Evolutionary conservation across 306 rosid species (phyloP), one percentile per base, ranked within the genome.

Genomic region (Cotoneaster glaucophyllus): DNA sequence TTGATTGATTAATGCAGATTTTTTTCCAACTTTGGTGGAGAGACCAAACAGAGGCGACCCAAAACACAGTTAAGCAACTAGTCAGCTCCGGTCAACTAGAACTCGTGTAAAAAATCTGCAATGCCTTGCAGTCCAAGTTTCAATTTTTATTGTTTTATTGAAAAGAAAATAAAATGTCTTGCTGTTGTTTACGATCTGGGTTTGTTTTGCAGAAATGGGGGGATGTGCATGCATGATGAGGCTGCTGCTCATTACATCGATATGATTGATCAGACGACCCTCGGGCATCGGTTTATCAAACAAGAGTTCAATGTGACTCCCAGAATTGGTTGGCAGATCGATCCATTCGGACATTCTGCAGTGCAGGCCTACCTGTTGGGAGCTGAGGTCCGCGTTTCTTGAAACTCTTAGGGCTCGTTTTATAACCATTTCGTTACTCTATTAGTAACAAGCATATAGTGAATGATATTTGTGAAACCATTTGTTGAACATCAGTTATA

Each of bases 211-310:
- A 91, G 98, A 87, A 93, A 93, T 82, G 98, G 98, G 77, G 98
- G 98, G 17, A 80, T 77, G 87, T 91, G 96, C 67, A 93, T 93
- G 98, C 98, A 93, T 58, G 98, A 93, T 65, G 97, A 93, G 85
- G 98, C 98, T 25, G 69, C 96, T 28, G 8, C 96, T 1, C 98
- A 93, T 82, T 91, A 91, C 81, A 82, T 93, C 41, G 97, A 93
- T 75, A 88, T 93, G 98, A 91, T 93, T 71, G 97, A 93, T 88
- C 98, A 89, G 88, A 93, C 97, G n/a, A 93, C 93, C 25, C 91
- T 91, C 39, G 98, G 98, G 22, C 98, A 93, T 79, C 82, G 69
- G 12, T 93, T 86, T 68, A 71, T 91, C 53, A 91, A 91, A 76
- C 78, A 82, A 18, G 90, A 84, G 62, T 90, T 92, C 77, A 86